Evolutionary conservation across 148 eudicot species (phyloP), one percentile per base, ranked within the genome.

Genomic region (Chenopodium berlandieri): DNA sequence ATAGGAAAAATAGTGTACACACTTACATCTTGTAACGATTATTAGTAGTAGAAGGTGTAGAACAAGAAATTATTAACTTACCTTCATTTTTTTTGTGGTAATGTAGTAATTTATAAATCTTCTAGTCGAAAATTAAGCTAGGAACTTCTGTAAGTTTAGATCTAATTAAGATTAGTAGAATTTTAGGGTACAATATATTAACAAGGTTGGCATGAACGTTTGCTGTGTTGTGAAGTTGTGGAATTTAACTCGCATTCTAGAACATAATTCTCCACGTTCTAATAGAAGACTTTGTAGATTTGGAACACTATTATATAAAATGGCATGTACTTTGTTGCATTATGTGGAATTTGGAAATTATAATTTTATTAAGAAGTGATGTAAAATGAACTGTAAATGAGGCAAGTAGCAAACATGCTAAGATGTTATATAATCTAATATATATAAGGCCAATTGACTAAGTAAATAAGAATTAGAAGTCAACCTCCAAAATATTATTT

Each of bases 191-290:
- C 17, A 2, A 27, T 25, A 30, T 20, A 62, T 56, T 50, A 56
- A 56, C 62, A 56, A 56, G 22, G 62, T 4, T 56, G 62, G 7
- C 62, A 56, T 56, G 62, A 34, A 73, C 13, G 19, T 73, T 23
- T 47, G 14, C 22, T 9, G 1, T 25, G 50, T 40, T 40, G 7
- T 40, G 44, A 40, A 9, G 8, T 50, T 50, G 77, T 25, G 22
- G 63, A 25, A 3, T 73, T 50, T 22, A 10, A 13, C 11, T 7
- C 3, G 27, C 6, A 2, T 40, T 40, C 52, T 40, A 71, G 25
- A 74, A 58, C 77, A 74, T 77, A 32, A 77, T 62, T 44, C 46
- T 54, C 4, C 68, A 60, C 52, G 79, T 77, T 77, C 30, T 77
- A 60, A 60, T 40, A 77, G 79, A 60, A 63, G 79, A 77, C 70